A percentile compares a stretch with the other conserved stretches of the same genome.
These are phyloP conservation scores for Irpex sp. DNA, from an alignment of 1,284 basidiomycete species.

Conservation along the genomic window DNA sequence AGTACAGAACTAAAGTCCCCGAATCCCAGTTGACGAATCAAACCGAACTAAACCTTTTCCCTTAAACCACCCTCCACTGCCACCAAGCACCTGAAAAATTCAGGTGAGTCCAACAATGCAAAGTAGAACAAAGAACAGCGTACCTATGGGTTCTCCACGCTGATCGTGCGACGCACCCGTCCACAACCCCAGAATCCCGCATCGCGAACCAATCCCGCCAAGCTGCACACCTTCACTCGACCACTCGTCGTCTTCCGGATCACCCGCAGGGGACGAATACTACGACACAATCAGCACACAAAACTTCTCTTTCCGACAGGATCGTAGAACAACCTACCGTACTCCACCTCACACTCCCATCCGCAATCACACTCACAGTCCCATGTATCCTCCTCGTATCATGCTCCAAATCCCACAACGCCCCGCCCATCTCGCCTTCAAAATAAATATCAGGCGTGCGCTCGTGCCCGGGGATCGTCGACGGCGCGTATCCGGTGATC, in stretches of 20 bases:
- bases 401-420: constrained; percentile 24
- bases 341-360: constrained; percentile 51
- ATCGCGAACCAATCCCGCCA: constrained; percentile 46
- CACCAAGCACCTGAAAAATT: constrained; percentile 10
- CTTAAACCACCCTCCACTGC: constrained; percentile 13
- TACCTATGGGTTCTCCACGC: constrained; percentile 45
- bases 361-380: constrained; percentile 46
- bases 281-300: constrained; percentile 8
- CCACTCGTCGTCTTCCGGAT: constrained; percentile 38
- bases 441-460: constrained; percentile 39
- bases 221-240: constrained; percentile 54
- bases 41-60: too few species aligned
- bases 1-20: background rate
- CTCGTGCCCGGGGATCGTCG: constrained; percentile 30
- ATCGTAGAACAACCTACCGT: constrained; percentile 33
- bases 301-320: too few species aligned
- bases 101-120: background rate
- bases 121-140: constrained; percentile 12
- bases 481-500: constrained; percentile 36
- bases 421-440: constrained; percentile 40
- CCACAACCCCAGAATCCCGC: constrained; percentile 56
- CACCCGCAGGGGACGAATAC: constrained; percentile 23
- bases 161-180: constrained; percentile 49
- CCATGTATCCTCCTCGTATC: constrained; percentile 34
- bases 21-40: too few species aligned